Base-by-base conservation (phyloP, 2,329 filamentous ascomycete genomes). In the Apiospora koreana region DNA sequence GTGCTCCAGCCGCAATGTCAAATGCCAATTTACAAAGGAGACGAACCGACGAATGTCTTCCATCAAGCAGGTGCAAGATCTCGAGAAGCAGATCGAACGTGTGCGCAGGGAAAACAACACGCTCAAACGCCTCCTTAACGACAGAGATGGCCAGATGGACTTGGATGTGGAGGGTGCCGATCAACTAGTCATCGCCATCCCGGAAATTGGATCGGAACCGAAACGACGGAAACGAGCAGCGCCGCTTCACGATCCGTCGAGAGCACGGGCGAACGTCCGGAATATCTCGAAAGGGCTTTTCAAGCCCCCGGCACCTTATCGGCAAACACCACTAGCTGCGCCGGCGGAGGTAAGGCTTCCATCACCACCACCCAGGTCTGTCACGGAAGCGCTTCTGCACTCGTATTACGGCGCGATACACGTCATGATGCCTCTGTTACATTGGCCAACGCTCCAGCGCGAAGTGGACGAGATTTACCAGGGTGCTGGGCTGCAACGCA, bases 21-120 rank as follows among this genome's bases (percentile, higher is more conserved):
- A 97, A 81, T 99, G 96, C 79, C 95, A 98, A 79, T 99, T 99
- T 80, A 99, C 96, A 67, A 99, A 99, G 83, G 96, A 99, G 82
- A 99, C 96, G 16, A 99, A 99, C 80, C 89, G 96, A 71, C 91
- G 96, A 72, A 99, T 99, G 96, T 98, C 96, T 23, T 98, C 95
- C 1, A 98, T 98, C 83, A 99, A 98, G 88, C 96, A 98, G 85
- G 93, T 98, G 16, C 96, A 98, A 82, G 96, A 99, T 80, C 86
- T 99, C 35, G 95, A 98, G 82, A 96, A 94, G 81, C 95, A 98
- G 81, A 89, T 98, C 77, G 89, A 92, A 65, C 88, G 92, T 68
- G 87, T 96, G 50, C 93, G 91, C 78, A 90, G 94, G 70, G 93
- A 97, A 80, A 95, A 97, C 77, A 87, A 85, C 69, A 91, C 91